Evolutionary conservation across 2,329 filamentous ascomycete species (phyloP).

Genomic region (Cladobotryum protrusum): DNA sequence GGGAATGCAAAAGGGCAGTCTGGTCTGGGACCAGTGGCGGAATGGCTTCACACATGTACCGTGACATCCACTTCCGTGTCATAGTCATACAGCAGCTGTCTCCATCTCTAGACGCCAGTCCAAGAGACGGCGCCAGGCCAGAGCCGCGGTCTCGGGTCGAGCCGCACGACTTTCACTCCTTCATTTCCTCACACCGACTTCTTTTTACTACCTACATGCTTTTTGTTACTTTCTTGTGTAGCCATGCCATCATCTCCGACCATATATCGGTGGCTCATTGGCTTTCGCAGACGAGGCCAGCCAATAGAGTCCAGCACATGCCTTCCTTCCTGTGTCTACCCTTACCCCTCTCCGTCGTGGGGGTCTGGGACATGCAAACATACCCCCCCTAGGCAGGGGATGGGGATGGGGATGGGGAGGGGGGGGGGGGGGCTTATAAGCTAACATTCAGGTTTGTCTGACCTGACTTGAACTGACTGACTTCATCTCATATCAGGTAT

Average conservation of each 20-base stretch:
- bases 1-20: background rate
- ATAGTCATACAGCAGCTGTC: too few species aligned
- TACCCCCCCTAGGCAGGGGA: background rate
- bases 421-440: background rate
- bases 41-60: slow-evolving; percentile 2
- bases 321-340: background rate
- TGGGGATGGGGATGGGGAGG: too few species aligned
- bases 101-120: too few species aligned
- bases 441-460: background rate
- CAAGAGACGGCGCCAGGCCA: slow-evolving; percentile 6
- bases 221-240: background rate
- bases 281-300: background rate
- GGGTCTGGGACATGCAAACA: background rate
- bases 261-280: too few species aligned
- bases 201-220: slow-evolving; percentile 1
- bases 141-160: slow-evolving; percentile 9
- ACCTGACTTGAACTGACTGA: background rate
- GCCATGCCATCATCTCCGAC: background rate
- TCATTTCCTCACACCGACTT: background rate
- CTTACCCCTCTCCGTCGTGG: background rate
- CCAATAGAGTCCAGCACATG: background rate
- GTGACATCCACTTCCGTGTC: slow-evolving; percentile 3
- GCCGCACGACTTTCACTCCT: background rate
- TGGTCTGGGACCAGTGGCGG: background rate
- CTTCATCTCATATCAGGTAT: slow-evolving; percentile 20